Evolutionary conservation across 2,329 filamentous ascomycete species (phyloP).

Genomic region (Fusarium sp.): DNA sequence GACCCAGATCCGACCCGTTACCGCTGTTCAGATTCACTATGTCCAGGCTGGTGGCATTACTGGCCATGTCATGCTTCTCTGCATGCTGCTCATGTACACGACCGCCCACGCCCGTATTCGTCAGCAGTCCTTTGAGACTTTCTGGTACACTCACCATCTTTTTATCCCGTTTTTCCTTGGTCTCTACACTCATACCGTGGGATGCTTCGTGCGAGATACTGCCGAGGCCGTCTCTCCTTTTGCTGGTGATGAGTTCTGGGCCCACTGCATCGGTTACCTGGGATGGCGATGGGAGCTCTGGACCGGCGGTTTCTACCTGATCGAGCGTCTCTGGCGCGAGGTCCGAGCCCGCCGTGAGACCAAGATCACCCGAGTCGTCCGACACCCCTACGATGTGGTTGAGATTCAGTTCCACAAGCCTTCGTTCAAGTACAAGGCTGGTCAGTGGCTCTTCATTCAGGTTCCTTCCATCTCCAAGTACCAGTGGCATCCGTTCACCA

Average conservation of each 20-base stretch:
- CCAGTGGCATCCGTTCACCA: slow-evolving; percentile 99
- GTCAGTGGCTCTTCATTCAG: slow-evolving; percentile 98
- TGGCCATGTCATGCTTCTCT: slow-evolving; percentile 97
- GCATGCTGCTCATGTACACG: slow-evolving; percentile 98
- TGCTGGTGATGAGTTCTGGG: slow-evolving; percentile 84
- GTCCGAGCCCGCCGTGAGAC: slow-evolving; percentile 85
- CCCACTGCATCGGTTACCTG: slow-evolving; percentile 92
- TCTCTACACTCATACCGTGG: slow-evolving; percentile 94
- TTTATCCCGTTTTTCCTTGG: slow-evolving; percentile 95
- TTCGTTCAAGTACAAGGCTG: slow-evolving; percentile 97
- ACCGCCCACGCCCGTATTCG: slow-evolving; percentile 93
- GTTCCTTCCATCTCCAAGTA: slow-evolving; percentile 87
- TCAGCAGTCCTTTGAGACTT: slow-evolving; percentile 97
- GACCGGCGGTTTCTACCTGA: slow-evolving; percentile 84
- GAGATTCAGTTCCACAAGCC: slow-evolving; percentile 98
- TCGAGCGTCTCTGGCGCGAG: slow-evolving; percentile 91
- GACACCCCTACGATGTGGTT: slow-evolving; percentile 95
- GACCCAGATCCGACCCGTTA: slow-evolving; percentile 80
- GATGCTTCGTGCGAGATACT: slow-evolving; percentile 94
- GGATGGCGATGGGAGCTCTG: slow-evolving; percentile 98
- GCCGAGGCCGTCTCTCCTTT: slow-evolving; percentile 81
- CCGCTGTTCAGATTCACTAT: slow-evolving; percentile 92
- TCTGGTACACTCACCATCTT: slow-evolving; percentile 99
- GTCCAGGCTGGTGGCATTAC: slow-evolving; percentile 89
- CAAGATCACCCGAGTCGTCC: slow-evolving; percentile 91